A percentile compares a stretch with the other conserved stretches of the same genome.
Conservation (phyloP, 768 basidiomycete species). For the Tephrocybe sp. region DNA sequence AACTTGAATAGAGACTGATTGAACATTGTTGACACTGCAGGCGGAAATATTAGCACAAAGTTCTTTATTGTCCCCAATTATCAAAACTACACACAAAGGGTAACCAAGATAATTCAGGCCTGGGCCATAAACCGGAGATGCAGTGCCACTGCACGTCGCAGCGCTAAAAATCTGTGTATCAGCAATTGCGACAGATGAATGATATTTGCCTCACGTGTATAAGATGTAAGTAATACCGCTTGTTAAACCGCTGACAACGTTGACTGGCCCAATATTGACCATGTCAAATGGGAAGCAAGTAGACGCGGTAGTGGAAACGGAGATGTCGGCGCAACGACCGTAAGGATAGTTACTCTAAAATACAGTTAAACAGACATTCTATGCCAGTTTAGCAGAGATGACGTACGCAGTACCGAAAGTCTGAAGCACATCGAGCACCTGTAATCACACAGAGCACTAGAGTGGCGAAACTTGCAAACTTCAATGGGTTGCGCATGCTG, state of each 20-base stretch:
- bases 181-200: not conserved
- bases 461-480: not conserved
- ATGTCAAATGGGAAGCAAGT: not conserved
- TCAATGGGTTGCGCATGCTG: not conserved
- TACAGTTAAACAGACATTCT: not conserved
- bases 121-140: not conserved
- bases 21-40: slow-evolving; percentile 3
- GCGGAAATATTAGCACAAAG: not conserved
- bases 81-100: not conserved
- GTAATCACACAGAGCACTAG: not conserved
- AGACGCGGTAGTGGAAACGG: slow-evolving; percentile 1
- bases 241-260: not conserved
- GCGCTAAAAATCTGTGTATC: not conserved
- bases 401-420: slow-evolving; percentile 2
- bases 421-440: not conserved
- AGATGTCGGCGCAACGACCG: not conserved
- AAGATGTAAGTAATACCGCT: not conserved
- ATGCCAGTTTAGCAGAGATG: not conserved
- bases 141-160: not conserved
- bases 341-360: not conserved
- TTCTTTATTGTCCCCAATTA: not conserved
- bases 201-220: not conserved
- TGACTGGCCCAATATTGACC: not conserved
- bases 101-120: not conserved
- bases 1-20: slow-evolving; percentile 5